Evolutionary conservation across 148 eudicot species (phyloP).

Genomic region (Cornus suecica): DNA sequence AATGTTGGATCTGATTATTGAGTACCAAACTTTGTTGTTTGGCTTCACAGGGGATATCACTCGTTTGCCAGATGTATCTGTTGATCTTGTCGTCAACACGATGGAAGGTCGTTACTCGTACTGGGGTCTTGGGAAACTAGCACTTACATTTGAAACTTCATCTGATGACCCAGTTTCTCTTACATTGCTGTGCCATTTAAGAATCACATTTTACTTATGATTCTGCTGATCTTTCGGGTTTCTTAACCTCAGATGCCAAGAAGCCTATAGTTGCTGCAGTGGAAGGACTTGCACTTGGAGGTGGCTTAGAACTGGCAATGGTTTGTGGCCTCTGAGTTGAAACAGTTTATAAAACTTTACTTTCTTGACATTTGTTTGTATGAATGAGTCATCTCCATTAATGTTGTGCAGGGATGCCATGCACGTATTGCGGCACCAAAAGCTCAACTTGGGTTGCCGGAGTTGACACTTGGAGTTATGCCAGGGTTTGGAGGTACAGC

Average conservation of each 20-base stretch:
- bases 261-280: conserved; percentile 93
- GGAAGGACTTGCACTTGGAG: conserved; percentile 91
- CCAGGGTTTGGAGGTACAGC: conserved; percentile 84
- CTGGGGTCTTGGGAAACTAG: not conserved
- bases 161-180: not conserved
- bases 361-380: not conserved
- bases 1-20: not conserved
- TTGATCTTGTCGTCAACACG: conserved; percentile 62
- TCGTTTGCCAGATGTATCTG: conserved; percentile 61
- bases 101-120: conserved; percentile 63
- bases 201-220: not conserved
- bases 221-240: not conserved
- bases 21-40: conserved; percentile 7
- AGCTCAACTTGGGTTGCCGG: conserved; percentile 89
- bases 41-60: conserved; percentile 60
- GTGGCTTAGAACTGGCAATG: conserved; percentile 91
- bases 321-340: conserved; percentile 39
- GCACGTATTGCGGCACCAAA: conserved; percentile 81
- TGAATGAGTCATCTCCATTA: not conserved
- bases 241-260: conserved; percentile 52
- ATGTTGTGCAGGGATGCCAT: conserved; percentile 69
- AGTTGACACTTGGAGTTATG: conserved; percentile 81
- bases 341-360: not conserved
- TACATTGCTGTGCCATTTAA: not conserved
- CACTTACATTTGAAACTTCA: not conserved